Percentiles rank a stretch among this genome's conserved stretches.
Conservation (phyloP, 306 rosid genomes). For the Castanospermum australe region DNA sequence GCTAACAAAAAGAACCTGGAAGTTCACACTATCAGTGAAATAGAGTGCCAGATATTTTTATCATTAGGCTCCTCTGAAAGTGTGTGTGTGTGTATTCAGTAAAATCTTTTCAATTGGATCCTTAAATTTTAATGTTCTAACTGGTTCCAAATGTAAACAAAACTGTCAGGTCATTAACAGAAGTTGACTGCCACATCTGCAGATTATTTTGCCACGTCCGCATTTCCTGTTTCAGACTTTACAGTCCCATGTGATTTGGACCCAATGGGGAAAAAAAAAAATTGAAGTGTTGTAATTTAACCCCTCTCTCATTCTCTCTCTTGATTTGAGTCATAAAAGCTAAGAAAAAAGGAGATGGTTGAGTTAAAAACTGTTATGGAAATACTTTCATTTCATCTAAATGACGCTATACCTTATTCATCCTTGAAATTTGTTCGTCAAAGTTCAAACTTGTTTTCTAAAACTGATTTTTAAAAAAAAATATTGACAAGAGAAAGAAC, state of each 20-base stretch:
- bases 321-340: slow-evolving; percentile 1
- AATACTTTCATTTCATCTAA: background rate
- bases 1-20: slow-evolving; percentile 70
- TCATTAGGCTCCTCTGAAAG: background rate
- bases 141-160: too few relatives aligned
- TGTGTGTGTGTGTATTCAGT: background rate
- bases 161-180: background rate
- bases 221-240: background rate
- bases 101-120: background rate
- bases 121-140: too few relatives aligned
- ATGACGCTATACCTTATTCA: background rate
- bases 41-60: slow-evolving; percentile 16
- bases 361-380: background rate
- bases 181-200: background rate
- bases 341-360: slow-evolving; percentile 1
- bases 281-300: too few relatives aligned
- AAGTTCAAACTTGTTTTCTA: background rate
- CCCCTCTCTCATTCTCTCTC: too few relatives aligned
- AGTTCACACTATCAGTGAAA: slow-evolving; percentile 27
- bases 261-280: background rate
- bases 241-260: background rate
- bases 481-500: background rate
- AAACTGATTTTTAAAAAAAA: background rate
- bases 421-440: background rate
- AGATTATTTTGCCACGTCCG: background rate